Evolutionary conservation across 805 yeast genomes (phyloP).

Genomic region (Ogataea henricii): DNA sequence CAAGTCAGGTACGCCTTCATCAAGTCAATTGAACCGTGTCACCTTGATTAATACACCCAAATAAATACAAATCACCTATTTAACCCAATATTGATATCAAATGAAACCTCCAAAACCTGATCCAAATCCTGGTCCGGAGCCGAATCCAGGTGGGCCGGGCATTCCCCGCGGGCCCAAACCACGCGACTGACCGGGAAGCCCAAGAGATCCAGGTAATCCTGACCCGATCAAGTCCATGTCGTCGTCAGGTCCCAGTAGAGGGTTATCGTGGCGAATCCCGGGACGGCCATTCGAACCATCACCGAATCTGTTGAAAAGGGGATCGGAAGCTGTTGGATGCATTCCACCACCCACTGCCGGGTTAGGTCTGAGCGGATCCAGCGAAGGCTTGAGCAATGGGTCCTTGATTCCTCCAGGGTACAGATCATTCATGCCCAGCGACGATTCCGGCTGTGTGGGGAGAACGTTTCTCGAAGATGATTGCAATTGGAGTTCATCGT

Average conservation of each 20-base stretch:
- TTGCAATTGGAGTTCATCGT: constrained; percentile 49
- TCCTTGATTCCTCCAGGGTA: constrained; percentile 44
- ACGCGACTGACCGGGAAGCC: constrained; percentile 16
- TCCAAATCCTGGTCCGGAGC: background rate
- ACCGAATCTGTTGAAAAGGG: constrained; percentile 41
- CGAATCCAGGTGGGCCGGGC: constrained; percentile 2
- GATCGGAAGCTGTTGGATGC: constrained; percentile 55
- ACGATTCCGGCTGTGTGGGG: constrained; percentile 19
- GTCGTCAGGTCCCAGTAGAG: constrained; percentile 46
- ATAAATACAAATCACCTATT: background rate
- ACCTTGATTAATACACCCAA: background rate
- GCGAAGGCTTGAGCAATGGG: constrained; percentile 44
- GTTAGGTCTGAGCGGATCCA: constrained; percentile 41
- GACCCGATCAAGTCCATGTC: constrained; percentile 45
- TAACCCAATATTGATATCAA: background rate
- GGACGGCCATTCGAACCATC: constrained; percentile 37
- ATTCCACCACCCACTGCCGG: constrained; percentile 46
- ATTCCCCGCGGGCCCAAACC: constrained; percentile 7
- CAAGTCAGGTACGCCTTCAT: background rate
- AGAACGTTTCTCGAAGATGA: background rate
- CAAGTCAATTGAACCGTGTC: background rate
- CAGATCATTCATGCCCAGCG: constrained; percentile 51
- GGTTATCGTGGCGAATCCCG: constrained; percentile 57
- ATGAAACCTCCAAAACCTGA: constrained; percentile 5
- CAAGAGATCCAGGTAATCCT: constrained; percentile 44